These are phyloP conservation scores for Prunus mume DNA, from an alignment of 306 rosid genomes.

Conservation along the genomic window DNA sequence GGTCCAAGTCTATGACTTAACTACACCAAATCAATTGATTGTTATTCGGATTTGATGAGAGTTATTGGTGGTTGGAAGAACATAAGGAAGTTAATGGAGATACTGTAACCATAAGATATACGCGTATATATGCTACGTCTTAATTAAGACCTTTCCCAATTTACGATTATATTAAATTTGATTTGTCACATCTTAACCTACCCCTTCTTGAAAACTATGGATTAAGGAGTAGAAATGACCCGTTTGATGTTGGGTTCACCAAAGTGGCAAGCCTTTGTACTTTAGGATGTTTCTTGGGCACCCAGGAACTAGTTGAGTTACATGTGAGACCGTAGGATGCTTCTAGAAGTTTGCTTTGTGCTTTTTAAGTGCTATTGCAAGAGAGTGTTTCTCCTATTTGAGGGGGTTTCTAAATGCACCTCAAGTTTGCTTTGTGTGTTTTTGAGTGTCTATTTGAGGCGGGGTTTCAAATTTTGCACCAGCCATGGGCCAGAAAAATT, in stretches of 20 bases:
- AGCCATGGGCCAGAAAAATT: too few species aligned
- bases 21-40: background rate
- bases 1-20: background rate
- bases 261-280: background rate
- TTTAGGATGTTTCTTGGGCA: background rate
- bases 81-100: background rate
- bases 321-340: background rate
- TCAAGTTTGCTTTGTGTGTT: too few species aligned
- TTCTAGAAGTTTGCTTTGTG: background rate
- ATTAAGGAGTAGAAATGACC: background rate
- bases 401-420: too few species aligned
- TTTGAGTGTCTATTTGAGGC: too few species aligned
- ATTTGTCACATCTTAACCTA: background rate
- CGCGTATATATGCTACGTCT: background rate
- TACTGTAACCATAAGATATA: too few species aligned
- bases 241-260: background rate
- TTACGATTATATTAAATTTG: background rate
- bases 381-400: too few species aligned
- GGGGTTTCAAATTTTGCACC: too few species aligned
- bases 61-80: background rate
- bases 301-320: background rate
- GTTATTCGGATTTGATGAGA: background rate
- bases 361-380: too few species aligned
- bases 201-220: background rate
- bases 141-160: background rate